A percentile compares a stretch with the other conserved stretches of the same genome.
These are phyloP conservation scores for Dothideomycetes sp. DNA, from an alignment of 2,329 filamentous ascomycete genomes.

Conservation along the genomic window DNA sequence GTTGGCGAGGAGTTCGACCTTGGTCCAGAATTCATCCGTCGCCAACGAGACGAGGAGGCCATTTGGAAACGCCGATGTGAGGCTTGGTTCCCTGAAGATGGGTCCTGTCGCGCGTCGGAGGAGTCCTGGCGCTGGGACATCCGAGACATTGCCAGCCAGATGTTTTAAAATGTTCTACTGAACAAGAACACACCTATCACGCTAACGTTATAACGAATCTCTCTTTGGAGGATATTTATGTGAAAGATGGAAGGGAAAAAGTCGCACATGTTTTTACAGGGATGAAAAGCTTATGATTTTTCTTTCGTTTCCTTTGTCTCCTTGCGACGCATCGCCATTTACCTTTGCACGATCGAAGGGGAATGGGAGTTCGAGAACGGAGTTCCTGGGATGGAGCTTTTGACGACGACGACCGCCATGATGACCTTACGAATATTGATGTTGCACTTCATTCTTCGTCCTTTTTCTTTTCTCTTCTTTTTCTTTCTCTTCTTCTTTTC, in stretches of 20 bases:
- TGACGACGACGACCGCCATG: no score
- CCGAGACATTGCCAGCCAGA: constrained; percentile 27
- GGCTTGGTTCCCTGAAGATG: constrained; percentile 63
- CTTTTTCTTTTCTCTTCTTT: not conserved
- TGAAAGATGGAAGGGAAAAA: constrained; percentile 12
- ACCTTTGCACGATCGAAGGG: no score
- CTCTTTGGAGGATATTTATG: constrained; percentile 1
- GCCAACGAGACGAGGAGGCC: constrained; percentile 85
- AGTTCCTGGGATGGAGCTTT: no score
- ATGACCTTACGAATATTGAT: no score
- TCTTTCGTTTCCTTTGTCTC: no score
- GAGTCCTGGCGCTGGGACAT: constrained; percentile 71
- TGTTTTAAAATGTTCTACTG: constrained; percentile 1
- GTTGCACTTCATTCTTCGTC: constrained; percentile 1
- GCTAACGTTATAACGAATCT: constrained; percentile 7
- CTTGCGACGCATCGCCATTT: no score
- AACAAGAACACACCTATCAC: no score
- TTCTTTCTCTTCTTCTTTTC: constrained; percentile 6
- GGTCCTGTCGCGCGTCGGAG: constrained; percentile 42
- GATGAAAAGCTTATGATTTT: no score
- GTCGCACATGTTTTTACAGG: no score
- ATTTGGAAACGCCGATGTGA: constrained; percentile 83
- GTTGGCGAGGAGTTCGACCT: constrained; percentile 84
- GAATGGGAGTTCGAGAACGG: no score
- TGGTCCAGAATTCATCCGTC: constrained; percentile 81